Evolutionary conservation across 2,329 filamentous ascomycete genomes (phyloP), one percentile per base, ranked within the genome.

Genomic region (Aureobasidium namibiae): DNA sequence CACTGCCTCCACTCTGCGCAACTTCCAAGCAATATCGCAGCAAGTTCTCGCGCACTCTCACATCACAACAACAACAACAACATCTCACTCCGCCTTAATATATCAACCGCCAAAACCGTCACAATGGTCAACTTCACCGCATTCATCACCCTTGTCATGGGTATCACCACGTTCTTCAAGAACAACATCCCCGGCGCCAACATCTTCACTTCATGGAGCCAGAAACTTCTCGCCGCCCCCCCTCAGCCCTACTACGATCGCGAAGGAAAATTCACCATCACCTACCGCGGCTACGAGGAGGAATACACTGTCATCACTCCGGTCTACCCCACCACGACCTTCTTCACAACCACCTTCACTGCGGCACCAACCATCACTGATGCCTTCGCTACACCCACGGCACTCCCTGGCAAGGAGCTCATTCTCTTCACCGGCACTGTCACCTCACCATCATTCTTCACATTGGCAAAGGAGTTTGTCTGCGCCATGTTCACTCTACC

Each of bases 321-420:
- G 8, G n/a, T 8, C 6, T 9, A 6, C 9, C 1, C 18, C 16
- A 39, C 39, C n/a, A 13, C 38, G 11, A 23, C 38, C 10, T 10
- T 41, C 38, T 21, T 18, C 18, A 41, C 18, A 6, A 41, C 38
- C 16, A n/a, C 36, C 18, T 11, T 31, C 44, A 31, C 26, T 6
- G 18, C 44, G 26, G 9, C 26, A 31, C 44, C 64, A 94, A 76
- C 96, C 53, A 96, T 97, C 65, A 81, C 96, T 39, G 81, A 84
- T 21, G 92, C 92, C 42, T 89, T 90, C 0, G 90, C 89, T 1
- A 85, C 96, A 63, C 76, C 92, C 42, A 89, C 90, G 2, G 83
- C 97, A 50, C 73, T 36, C 33, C 50, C 50, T 10, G n/a, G 34
- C 36, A 41, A 31, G n/a, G 38, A 29, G 4, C 50, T 54, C n/a